Conservation (phyloP, 345 rosid genomes). For the Streptanthus diversifolius region DNA sequence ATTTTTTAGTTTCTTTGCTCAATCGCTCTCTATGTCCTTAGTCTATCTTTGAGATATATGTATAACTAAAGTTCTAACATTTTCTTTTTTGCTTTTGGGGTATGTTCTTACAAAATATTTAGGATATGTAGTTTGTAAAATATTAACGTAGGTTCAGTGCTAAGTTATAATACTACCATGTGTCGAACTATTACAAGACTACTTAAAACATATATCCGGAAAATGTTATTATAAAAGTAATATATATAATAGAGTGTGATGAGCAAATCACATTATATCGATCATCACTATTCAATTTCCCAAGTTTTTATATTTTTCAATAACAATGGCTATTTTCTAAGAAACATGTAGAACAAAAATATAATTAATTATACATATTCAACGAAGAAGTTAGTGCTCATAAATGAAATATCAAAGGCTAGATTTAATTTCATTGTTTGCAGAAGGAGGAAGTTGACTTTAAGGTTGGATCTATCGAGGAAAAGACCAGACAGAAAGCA, state of each 20-base stretch:
- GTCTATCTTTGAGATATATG: too few relatives aligned
- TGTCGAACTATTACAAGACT: background rate
- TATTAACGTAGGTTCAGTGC: background rate
- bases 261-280: background rate
- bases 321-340: slow-evolving; percentile 8
- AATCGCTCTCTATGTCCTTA: too few relatives aligned
- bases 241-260: background rate
- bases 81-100: background rate
- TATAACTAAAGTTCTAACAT: background rate
- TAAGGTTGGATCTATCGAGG: background rate
- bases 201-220: background rate
- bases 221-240: background rate
- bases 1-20: too few relatives aligned
- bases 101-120: too few relatives aligned
- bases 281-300: background rate
- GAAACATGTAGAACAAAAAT: background rate
- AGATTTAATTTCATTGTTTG: background rate
- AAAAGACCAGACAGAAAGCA: background rate
- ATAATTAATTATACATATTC: background rate
- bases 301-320: background rate
- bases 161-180: background rate
- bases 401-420: background rate
- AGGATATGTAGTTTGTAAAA: background rate
- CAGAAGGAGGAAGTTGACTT: background rate
- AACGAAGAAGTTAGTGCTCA: background rate